Evolutionary conservation across 805 yeast genomes (phyloP), one percentile per base, ranked within the genome.

Genomic region (Candida jianshihensis): DNA sequence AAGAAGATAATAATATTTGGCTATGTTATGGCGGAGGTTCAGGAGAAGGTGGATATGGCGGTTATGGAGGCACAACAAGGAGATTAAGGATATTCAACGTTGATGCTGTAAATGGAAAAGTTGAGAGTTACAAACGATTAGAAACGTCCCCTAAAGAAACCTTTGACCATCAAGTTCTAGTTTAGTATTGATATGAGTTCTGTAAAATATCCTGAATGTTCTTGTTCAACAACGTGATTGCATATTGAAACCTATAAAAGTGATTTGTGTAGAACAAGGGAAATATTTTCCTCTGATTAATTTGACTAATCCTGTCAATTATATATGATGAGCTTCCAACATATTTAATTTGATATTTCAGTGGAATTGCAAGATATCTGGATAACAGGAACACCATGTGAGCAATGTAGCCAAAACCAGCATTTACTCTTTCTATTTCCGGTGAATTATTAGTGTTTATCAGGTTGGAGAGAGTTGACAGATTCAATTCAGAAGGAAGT

Each of bases 41-140:
- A 5, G 98, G 97, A 13, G 94, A 86, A 60, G 98, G 97, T 27
- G 97, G 96, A 0, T 92, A 92, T 54, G 97, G 82, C 8, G 97
- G 97, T 0, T 87, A 88, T 50, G 90, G 88, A 2, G 90, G 89
- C 2, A 85, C 81, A 22, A 67, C 81, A n/a, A 73, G 98, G 48
- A 70, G 97, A 37, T 51, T 87, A 31, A 67, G 98, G 33, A 49
- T 81, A 1, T 90, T 69, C 54, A 87, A 83, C 29, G 48, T 89
- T 11, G 80, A 87, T 53, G 53, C 73, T 2, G 49, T 57, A 7
- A 53, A 56, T 1, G 68, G 70, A 2, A 61, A 61, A 15, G 51
- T 66, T 13, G 57, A 53, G 26, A 73, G 87, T 2, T 86, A 94
- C 88, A 88, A 89, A 57, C 60, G 92, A 40, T 54, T 78, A 14